Conservation (phyloP, 2,329 filamentous ascomycete species). For the Capronia coronata region DNA sequence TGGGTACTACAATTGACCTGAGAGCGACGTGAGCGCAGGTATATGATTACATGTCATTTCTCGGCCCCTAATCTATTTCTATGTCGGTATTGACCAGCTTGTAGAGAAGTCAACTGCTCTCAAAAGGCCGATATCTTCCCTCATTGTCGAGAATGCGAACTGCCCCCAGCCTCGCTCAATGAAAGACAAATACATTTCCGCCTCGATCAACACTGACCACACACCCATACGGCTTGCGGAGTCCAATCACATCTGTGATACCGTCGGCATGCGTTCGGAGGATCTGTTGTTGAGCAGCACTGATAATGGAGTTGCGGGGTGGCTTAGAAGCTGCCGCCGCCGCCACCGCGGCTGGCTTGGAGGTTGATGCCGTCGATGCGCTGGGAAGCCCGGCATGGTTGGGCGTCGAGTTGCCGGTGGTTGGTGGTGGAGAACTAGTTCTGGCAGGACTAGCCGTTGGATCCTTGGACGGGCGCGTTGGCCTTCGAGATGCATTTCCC, state of each 20-base stretch:
- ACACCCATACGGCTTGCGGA: slow-evolving; percentile 89
- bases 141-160: too few relatives aligned
- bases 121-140: too few relatives aligned
- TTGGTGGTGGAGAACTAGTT: slow-evolving; percentile 30
- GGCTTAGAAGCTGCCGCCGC: slow-evolving; percentile 38
- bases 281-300: slow-evolving; percentile 77
- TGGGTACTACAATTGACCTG: too few relatives aligned
- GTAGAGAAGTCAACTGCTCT: too few relatives aligned
- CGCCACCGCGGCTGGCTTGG: background rate
- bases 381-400: slow-evolving; percentile 11
- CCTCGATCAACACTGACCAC: slow-evolving; percentile 82
- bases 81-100: too few relatives aligned
- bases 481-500: slow-evolving; percentile 29
- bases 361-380: background rate
- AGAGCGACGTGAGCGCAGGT: too few relatives aligned
- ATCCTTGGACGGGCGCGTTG: slow-evolving; percentile 12
- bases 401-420: background rate
- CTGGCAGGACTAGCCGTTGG: slow-evolving; percentile 2
- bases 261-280: slow-evolving; percentile 81
- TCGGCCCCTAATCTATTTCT: too few relatives aligned
- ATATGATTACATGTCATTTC: too few relatives aligned
- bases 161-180: slow-evolving; percentile 35
- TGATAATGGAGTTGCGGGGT: slow-evolving; percentile 75
- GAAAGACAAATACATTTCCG: slow-evolving; percentile 81
- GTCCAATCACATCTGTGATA: slow-evolving; percentile 77